Base-by-base conservation (phyloP, 1,284 basidiomycete species). In the Ceraceosorus guamensis region DNA sequence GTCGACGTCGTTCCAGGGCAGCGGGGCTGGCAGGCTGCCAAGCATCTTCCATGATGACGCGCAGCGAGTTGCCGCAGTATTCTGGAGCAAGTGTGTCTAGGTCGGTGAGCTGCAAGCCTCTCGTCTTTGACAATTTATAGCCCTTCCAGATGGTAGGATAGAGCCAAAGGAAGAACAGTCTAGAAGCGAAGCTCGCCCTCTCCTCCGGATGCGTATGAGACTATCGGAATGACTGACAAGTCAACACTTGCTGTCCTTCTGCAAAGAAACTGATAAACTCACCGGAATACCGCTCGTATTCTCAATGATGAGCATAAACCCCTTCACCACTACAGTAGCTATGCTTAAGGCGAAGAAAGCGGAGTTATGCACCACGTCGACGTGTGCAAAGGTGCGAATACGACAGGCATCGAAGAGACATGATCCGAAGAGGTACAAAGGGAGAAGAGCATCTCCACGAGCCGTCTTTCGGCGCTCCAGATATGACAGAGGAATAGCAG, bases 161-260 rank as follows among this genome's bases (percentile, higher is more conserved):
- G 10, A 65, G 60, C 66, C 66, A 68, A n/a, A 56, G n/a, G 52
- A 68, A 68, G 43, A 61, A 35, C 32, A 68, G 56, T 8, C 58
- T 55, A 14, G 65, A 67, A 41, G 67, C 53, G 59, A 68, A 68
- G 54, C 53, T 60, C 5, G 66, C 66, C 6, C 64, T 52, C 13
- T 57, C 55, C 35, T 68, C 65, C 39, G 55, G 39, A 24, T 24
- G 24, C 2, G 24, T 24, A 24, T 24, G 24, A 24, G 24, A 24
- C 24, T 24, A 24, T 24, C 24, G 24, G 24, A 1, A 24, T 24
- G 24, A 24, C 24, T 24, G 24, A 24, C 3, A 2, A 24, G 24
- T 24, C 24, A 24, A 24, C 24, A 3, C 24, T 2, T 24, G 24
- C 24, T 24, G 24, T 24, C 24, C 24, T 24, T 3, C 24, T 24